Base-by-base conservation (phyloP, 208 protist genomes). In the Perkinsela sp. region DNA sequence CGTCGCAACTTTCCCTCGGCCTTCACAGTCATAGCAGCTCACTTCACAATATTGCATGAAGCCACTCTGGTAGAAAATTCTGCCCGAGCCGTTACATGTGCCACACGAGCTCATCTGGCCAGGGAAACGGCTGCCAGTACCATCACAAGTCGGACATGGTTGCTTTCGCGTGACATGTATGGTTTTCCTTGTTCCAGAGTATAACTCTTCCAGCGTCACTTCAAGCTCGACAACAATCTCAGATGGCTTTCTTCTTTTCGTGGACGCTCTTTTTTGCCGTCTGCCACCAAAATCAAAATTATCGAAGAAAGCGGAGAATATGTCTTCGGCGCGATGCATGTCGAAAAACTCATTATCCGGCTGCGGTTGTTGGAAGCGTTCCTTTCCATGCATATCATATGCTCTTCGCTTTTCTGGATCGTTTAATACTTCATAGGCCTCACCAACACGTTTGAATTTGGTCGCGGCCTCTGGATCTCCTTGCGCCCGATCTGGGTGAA, bases 361-460 rank as follows among this genome's bases (percentile, higher is more conserved):
- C 30, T 80, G 74, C 68, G 84, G 85, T 32, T 82, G 79, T 68
- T 96, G 83, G 0, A 98, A 77, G 29, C 92, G 93, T n/a, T 96
- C 80, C 79, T 96, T 90, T 65, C 95, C 96, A 77, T 94, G 90
- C 70, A 88, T 76, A 75, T 99, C 95, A 76, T 99, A 99, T 2
- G 96, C 65, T 40, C 75, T 66, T n/a, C 93, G 78, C 80, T 98
- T 97, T 71, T 97, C 78, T 28, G 73, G 32, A 69, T 98, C 93
- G 66, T 73, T 86, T 30, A 99, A 84, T 15, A 96, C 83, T 48
- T 98, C 94, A 75, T 98, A 98, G 31, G 95, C 95, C 48, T 92
- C 77, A 71, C 80, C 86, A 32, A 98, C 89, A 70, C 87, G 78
- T 73, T 92, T 89, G 72, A 93, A 93, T 77, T 81, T 89, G 31